Base-by-base conservation (phyloP, 2,329 filamentous ascomycete species). In the Didymella glomerata region DNA sequence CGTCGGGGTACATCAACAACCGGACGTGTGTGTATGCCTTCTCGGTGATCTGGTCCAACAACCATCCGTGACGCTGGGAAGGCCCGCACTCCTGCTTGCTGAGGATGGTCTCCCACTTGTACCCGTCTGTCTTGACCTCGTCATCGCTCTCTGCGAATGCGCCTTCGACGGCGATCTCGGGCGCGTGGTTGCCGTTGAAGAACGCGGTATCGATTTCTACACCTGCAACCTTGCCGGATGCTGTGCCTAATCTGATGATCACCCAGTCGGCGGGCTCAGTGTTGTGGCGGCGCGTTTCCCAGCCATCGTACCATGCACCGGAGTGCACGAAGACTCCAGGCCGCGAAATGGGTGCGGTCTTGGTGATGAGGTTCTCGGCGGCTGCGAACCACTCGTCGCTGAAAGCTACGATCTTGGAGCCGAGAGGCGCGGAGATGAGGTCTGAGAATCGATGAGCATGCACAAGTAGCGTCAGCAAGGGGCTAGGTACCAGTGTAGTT, bases 1-100 rank as follows among this genome's bases (percentile, higher is more conserved):
- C 91, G 71, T 95, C 91, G 0, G 91, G 90, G 73, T 92, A 93
- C 91, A 93, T 93, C 75, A 91, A 90, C 54, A 95, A 81, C 32
- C 90, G 82, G 40, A 93, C 89, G 74, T 95, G 91, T 0, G 91
- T 93, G 78, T 90, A 93, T 53, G 87, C 85, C 76, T 90, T 90
- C 32, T 79, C 77, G 0, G 86, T 87, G 20, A 73, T 59, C 18
- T 73, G 71, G 16, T 82, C 78, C 16, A 94, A 81, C 70, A 86
- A 84, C 91, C 91, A 95, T 3, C 82, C 89, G 69, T 92, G 91
- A 60, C 90, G 80, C 76, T 89, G 87, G 50, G 83, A 88, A 1
- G 91, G 90, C 0, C 90, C 90, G 73, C 90, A 93, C 70, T 90
- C 87, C 69, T 90, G 85, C 61, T 86, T 81, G 18, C 83, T 82